Conservation (phyloP, 2,329 filamentous ascomycete species). For the Colletotrichum gigasporum region DNA sequence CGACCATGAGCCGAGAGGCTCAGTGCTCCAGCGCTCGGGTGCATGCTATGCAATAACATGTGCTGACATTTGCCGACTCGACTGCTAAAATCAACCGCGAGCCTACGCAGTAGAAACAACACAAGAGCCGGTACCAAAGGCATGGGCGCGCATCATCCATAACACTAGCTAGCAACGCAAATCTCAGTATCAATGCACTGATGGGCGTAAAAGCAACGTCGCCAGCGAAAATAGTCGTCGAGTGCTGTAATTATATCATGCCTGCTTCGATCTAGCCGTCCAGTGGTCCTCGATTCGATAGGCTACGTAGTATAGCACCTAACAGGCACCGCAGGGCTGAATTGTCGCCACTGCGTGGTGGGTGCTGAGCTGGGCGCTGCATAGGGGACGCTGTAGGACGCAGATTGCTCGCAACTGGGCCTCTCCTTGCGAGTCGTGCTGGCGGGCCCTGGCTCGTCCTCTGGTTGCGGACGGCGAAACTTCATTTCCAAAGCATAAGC, state of each 20-base stretch:
- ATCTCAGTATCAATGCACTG: conserved; percentile 12
- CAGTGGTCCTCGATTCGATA: neutral
- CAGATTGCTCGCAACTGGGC: conserved; percentile 12
- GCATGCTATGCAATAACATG: too few relatives aligned
- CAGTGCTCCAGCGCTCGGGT: neutral
- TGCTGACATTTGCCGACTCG: neutral
- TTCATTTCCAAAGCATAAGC: conserved; percentile 32
- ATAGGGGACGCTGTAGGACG: neutral
- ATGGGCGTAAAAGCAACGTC: neutral
- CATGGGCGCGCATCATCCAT: conserved; percentile 11
- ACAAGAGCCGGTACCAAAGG: neutral
- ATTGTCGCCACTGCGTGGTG: neutral
- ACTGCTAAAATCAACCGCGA: too few relatives aligned
- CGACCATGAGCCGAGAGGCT: neutral
- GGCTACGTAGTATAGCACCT: neutral
- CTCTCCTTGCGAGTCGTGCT: conserved; percentile 17
- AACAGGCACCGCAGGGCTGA: conserved; percentile 24
- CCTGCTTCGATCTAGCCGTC: neutral
- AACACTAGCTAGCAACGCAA: neutral
- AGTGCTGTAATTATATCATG: conserved; percentile 1
- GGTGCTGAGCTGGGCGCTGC: conserved; percentile 8
- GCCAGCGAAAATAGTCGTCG: neutral
- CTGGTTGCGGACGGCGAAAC: conserved; percentile 4
- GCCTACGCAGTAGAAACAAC: neutral
- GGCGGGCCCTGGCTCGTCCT: conserved; percentile 6